Evolutionary conservation across 139 green algal species (phyloP).

Genomic region (Pycnococcus provasolii): DNA sequence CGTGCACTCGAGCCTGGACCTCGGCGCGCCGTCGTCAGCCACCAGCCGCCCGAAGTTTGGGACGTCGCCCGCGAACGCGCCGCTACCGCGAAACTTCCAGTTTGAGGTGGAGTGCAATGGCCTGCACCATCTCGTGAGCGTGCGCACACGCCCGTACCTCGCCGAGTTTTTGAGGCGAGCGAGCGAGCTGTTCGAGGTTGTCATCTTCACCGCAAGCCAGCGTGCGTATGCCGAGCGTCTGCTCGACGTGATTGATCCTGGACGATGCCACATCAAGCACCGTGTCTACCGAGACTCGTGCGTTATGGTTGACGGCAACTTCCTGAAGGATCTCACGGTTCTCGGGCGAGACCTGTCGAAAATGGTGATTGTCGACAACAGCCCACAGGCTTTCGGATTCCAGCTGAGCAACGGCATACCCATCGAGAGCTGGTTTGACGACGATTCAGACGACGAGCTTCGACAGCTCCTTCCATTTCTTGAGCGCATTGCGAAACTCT

Average conservation of each 20-base stretch:
- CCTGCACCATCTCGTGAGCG: conserved; percentile 51
- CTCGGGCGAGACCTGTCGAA: conserved; percentile 76
- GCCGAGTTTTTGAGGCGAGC: conserved; percentile 53
- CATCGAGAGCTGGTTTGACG: conserved; percentile 88
- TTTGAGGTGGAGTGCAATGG: conserved; percentile 60
- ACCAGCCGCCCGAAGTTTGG: neutral
- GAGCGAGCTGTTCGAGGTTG: conserved; percentile 60
- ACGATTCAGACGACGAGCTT: conserved; percentile 69
- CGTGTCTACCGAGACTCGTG: conserved; percentile 84
- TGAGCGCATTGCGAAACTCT: conserved; percentile 43
- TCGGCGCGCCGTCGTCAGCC: conserved; percentile 2
- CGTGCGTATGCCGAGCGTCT: conserved; percentile 68
- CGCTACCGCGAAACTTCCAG: conserved; percentile 44
- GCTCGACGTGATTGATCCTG: conserved; percentile 65
- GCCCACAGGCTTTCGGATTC: conserved; percentile 68
- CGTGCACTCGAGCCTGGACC: conserved; percentile 37
- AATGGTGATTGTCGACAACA: conserved; percentile 90
- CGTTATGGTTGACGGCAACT: conserved; percentile 88
- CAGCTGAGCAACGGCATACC: conserved; percentile 90
- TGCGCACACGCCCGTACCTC: conserved; percentile 55
- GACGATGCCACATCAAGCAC: conserved; percentile 60
- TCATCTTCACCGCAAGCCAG: conserved; percentile 69
- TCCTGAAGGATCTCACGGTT: conserved; percentile 60
- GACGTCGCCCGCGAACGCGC: too few species aligned
- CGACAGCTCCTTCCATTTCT: conserved; percentile 76